These are phyloP conservation scores for Nakaseomyces bracarensis DNA, from an alignment of 1,139 yeast species.

Conservation along the genomic window DNA sequence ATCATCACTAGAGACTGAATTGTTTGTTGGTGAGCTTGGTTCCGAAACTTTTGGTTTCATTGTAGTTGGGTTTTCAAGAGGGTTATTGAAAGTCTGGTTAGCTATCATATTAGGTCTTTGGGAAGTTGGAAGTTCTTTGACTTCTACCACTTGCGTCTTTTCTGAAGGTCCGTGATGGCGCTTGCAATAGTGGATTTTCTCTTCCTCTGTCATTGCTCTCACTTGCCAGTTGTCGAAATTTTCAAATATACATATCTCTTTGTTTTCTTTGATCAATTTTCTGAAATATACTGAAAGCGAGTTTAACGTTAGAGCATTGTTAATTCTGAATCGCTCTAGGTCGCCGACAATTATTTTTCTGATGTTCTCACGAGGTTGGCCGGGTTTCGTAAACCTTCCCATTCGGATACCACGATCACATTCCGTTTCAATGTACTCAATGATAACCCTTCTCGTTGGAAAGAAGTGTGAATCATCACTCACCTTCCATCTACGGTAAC, in stretches of 20 bases:
- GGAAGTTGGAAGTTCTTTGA: neutral
- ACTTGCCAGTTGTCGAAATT: constrained; percentile 29
- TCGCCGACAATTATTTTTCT: constrained; percentile 31
- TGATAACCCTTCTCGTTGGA: constrained; percentile 31
- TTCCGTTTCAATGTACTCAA: constrained; percentile 32
- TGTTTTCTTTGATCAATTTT: constrained; percentile 26
- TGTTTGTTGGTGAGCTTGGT: neutral
- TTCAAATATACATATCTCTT: constrained; percentile 29
- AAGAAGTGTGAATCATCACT: constrained; percentile 34
- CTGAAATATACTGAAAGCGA: constrained; percentile 30
- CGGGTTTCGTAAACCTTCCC: constrained; percentile 27
- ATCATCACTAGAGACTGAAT: neutral
- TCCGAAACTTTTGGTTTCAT: neutral
- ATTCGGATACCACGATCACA: constrained; percentile 27
- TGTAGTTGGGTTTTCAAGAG: constrained; percentile 2
- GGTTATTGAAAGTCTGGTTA: constrained; percentile 6
- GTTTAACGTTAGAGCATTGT: constrained; percentile 30
- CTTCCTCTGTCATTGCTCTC: constrained; percentile 28
- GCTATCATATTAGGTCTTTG: constrained; percentile 6
- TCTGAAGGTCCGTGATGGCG: constrained; percentile 17
- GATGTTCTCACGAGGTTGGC: constrained; percentile 27
- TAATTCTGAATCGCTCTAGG: constrained; percentile 30
- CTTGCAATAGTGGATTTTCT: constrained; percentile 28
- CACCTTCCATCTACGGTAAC: constrained; percentile 34
- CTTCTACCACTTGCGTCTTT: neutral